Evolutionary conservation across 768 basidiomycete genomes (phyloP), one percentile per base, ranked within the genome.

Genomic region (Leucosporidium yakuticum): DNA sequence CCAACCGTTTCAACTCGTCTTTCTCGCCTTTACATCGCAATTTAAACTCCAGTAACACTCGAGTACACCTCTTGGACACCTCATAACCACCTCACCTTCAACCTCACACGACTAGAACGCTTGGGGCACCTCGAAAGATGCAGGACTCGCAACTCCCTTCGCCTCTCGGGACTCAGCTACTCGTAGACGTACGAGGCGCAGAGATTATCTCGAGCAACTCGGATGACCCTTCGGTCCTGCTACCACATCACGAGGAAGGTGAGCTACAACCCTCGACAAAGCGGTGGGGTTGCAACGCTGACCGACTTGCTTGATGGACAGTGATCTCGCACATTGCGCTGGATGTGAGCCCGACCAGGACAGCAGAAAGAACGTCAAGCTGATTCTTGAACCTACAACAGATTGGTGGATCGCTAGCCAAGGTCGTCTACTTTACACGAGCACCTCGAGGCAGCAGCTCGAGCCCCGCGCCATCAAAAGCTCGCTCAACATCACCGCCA

Each of bases 371-470:
- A 53, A 69, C 47, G 36, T 64, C 63, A 66, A 50, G 63, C 62
- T 74, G 60, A 70, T 56, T 55, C 68, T 62, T n/a, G 4, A 27
- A 61, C 56, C 75, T 63, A 51, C 23, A 23, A 19, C 79, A 97
- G 94, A 88, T 98, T 77, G 96, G 96, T 32, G 96, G 96, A 53
- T 96, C 94, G 19, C 81, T 99, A 20, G 95, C 94, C 69, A 99
- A 99, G 79, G 90, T 99, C 61, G 91, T 96, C 74, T 99, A 97
- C 81, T 98, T 98, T 79, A 97, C 95, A 55, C 88, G 96, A 59
- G 92, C 93, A 12, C 87, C 89, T 0, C 49, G 59, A 15, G 1
- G 55, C 56, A 32, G 36, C 73, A 34, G 73, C 74, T 7, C 65
- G 73, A 36, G 64, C 74, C 21, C 74, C 69, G 19, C 51, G 11